These are phyloP conservation scores for Taphrina confusa DNA, from an alignment of 1,139 yeast species.

Conservation along the genomic window DNA sequence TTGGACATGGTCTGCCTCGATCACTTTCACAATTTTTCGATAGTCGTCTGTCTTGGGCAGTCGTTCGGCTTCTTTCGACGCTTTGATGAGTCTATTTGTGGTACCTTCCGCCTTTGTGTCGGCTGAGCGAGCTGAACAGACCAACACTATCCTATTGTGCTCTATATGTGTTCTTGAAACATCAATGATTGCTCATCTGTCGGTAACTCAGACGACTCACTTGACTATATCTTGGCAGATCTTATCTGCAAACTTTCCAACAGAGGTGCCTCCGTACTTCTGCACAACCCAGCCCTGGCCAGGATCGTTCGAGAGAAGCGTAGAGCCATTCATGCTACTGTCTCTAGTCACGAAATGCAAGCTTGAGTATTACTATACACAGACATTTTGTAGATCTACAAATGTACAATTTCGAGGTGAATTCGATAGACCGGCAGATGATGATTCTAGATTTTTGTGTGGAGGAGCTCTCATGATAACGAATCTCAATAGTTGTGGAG, in stretches of 20 bases:
- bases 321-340: not conserved
- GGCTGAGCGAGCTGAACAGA: constrained; percentile 92
- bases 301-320: constrained; percentile 15
- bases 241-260: constrained; percentile 85
- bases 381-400: too few species aligned
- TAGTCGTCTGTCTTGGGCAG: constrained; percentile 37
- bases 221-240: constrained; percentile 72
- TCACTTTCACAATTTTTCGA: constrained; percentile 54
- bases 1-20: constrained; percentile 72
- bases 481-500: too few species aligned
- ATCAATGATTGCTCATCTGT: not conserved
- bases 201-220: constrained; percentile 33
- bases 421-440: too few species aligned
- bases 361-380: too few species aligned
- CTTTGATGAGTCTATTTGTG: constrained; percentile 55
- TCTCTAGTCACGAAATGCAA: too few species aligned
- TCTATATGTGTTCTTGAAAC: constrained; percentile 62
- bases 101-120: constrained; percentile 93
- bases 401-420: too few species aligned
- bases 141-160: constrained; percentile 80
- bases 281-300: constrained; percentile 77
- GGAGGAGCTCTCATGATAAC: not conserved
- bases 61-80: constrained; percentile 24
- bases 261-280: constrained; percentile 97
- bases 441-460: not conserved